Base-by-base conservation (phyloP, 257 asterid genomes). In the Plantago major region DNA sequence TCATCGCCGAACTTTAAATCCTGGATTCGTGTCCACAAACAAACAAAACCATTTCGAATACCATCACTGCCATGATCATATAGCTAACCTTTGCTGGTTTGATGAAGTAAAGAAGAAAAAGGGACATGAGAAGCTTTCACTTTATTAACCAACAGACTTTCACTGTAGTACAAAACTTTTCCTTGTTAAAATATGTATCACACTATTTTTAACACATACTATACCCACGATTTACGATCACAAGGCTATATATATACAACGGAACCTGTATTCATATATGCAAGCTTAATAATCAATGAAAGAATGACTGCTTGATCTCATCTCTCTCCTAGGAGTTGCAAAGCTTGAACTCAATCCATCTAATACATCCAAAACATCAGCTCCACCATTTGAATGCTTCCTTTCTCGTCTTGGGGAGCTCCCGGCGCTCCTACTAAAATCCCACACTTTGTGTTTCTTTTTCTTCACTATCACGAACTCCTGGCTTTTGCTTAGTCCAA, bases 401-500 rank as follows among this genome's bases (percentile, higher is more conserved):
- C 61, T 51, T 42, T 66, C 79, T 17, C 65, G 67, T 49, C 64
- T 45, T 5, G 85, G 89, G 11, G 89, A 79, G 74, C 70, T 74
- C n/a, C 86, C 86, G 0, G 79, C 74, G 72, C 89, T 82, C 74
- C 74, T 67, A 73, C 86, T 79, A 5, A 71, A 62, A 5, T 79
- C 80, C 76, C 70, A 64, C 30, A 65, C 69, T 55, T 46, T 68
- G 10, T 49, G 51, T 10, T 66, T 74, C 53, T 61, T 46, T 69
- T 70, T 79, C 60, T 73, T 74, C 17, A 65, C 65, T 1, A 60
- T 56, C 8, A 49, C 44, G 43, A 82, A 77, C 30, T 79, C 89
- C 67, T 82, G 99, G 83, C 99, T 93, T 79, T 90, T 93, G 84
- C 97, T 83, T 58, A 82, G 75, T 14, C 89, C 90, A 0, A 83